A percentile compares a stretch with the other conserved stretches of the same genome.
phyloP scores from a whole-genome alignment of 2,329 filamentous ascomycete species.

The Talaromyces sp. region DNA sequence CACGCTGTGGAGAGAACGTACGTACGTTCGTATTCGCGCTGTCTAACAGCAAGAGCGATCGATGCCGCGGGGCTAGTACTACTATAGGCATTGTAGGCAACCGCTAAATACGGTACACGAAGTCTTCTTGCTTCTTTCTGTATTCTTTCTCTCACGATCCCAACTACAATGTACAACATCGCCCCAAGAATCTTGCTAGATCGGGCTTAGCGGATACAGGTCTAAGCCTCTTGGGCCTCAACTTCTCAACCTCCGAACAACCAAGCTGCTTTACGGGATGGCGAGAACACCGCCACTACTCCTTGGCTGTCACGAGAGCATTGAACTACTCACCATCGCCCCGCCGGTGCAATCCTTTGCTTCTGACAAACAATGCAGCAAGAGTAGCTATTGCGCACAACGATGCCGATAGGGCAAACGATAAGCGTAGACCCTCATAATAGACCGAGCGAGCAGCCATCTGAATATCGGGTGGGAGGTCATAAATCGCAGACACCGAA shows the following conservation, averaged over 20 bases:
- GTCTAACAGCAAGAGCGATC: neutral
- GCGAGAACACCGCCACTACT: neutral
- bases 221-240: neutral
- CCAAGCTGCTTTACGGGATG: neutral
- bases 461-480: constrained; percentile 56
- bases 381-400: constrained; percentile 51
- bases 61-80: neutral
- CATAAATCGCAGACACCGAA: constrained; percentile 55
- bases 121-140: neutral
- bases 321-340: neutral
- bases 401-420: constrained; percentile 54
- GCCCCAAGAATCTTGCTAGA: neutral
- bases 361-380: constrained; percentile 47
- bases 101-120: neutral
- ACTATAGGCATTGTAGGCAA: neutral
- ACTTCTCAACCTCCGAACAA: neutral
- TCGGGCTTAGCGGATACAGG: neutral
- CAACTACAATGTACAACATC: neutral
- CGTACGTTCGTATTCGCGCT: neutral
- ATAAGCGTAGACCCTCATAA: constrained; percentile 56
- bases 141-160: neutral
- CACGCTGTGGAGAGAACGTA: neutral
- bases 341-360: constrained; percentile 28
- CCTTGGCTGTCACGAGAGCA: neutral
- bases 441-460: constrained; percentile 57